Evolutionary conservation across 148 eudicot species (phyloP).

Genomic region (Persicaria maculosa): DNA sequence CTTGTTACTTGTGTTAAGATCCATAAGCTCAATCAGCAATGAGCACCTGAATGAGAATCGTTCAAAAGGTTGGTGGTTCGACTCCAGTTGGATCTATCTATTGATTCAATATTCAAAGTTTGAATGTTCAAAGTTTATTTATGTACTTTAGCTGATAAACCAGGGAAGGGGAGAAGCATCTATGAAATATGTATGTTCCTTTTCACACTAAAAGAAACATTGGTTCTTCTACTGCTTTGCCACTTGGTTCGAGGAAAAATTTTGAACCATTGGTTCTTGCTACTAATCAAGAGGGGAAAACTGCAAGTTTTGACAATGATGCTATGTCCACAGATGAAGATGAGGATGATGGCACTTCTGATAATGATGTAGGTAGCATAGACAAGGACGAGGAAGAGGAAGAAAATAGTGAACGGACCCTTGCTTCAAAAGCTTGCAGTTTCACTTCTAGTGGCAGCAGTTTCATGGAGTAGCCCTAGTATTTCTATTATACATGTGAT

Average conservation of each 20-base stretch:
- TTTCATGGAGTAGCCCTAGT: constrained; percentile 99
- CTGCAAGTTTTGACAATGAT: constrained; percentile 78
- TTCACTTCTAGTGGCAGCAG: constrained; percentile 99
- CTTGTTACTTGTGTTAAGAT: no score
- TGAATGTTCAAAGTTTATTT: no score
- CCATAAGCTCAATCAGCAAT: no score
- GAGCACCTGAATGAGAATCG: no score
- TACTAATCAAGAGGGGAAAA: constrained; percentile 63
- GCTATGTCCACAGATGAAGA: constrained; percentile 96
- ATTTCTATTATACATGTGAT: constrained; percentile 98
- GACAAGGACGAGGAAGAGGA: constrained; percentile 96
- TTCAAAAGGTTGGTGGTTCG: no score
- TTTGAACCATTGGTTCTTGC: constrained; percentile 60
- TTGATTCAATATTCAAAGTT: no score
- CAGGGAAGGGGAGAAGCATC: no score
- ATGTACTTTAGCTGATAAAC: no score
- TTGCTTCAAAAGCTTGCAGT: constrained; percentile 97
- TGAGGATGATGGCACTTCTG: constrained; percentile 99
- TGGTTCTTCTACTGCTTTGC: constrained; percentile 36
- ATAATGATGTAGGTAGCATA: constrained; percentile 81
- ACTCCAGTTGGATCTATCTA: no score
- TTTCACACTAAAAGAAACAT: no score
- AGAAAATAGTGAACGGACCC: constrained; percentile 74
- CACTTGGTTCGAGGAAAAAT: constrained; percentile 59
- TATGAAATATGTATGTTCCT: no score